These are phyloP conservation scores for Penicillium taxi DNA, from an alignment of 495 filamentous ascomycete species.

Conservation along the genomic window DNA sequence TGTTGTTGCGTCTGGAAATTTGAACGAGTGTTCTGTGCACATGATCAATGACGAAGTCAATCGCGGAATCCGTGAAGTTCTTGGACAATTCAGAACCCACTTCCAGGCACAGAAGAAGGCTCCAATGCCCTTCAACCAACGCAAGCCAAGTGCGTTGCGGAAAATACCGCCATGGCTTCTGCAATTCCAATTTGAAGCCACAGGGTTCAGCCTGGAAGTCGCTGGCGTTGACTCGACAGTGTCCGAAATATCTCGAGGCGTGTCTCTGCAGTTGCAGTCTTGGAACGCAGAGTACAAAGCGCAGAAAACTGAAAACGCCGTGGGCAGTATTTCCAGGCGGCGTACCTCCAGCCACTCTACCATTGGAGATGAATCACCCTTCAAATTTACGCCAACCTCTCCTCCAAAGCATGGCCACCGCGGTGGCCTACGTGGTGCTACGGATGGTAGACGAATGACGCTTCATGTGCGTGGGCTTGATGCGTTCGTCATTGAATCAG, in stretches of 20 bases:
- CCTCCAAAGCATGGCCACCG: slow-evolving; percentile 51
- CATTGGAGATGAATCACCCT: slow-evolving; percentile 43
- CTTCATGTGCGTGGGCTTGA: slow-evolving; percentile 77
- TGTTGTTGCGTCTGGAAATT: slow-evolving; percentile 67
- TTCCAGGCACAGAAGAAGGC: slow-evolving; percentile 54
- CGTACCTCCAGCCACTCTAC: slow-evolving; percentile 51
- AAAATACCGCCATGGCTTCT: slow-evolving; percentile 76
- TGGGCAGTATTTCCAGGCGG: slow-evolving; percentile 48
- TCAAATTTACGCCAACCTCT: slow-evolving; percentile 50
- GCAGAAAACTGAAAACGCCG: slow-evolving; percentile 58
- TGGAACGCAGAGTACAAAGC: slow-evolving; percentile 89
- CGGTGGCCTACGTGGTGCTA: slow-evolving; percentile 45
- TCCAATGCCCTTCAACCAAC: slow-evolving; percentile 41
- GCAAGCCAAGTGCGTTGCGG: slow-evolving; percentile 61
- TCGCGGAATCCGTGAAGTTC: slow-evolving; percentile 82
- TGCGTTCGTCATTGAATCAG: slow-evolving; percentile 78
- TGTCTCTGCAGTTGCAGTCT: slow-evolving; percentile 78
- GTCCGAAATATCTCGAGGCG: slow-evolving; percentile 66
- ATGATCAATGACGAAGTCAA: slow-evolving; percentile 89
- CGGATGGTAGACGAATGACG: slow-evolving; percentile 77
- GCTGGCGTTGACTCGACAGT: slow-evolving; percentile 80
- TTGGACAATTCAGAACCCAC: slow-evolving; percentile 63
- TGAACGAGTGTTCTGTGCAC: slow-evolving; percentile 81
- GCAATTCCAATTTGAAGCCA: slow-evolving; percentile 75
- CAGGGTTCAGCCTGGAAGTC: slow-evolving; percentile 81